phyloP scores from a whole-genome alignment of 805 yeast species.

The Monosporozyma yasuniensis region DNA sequence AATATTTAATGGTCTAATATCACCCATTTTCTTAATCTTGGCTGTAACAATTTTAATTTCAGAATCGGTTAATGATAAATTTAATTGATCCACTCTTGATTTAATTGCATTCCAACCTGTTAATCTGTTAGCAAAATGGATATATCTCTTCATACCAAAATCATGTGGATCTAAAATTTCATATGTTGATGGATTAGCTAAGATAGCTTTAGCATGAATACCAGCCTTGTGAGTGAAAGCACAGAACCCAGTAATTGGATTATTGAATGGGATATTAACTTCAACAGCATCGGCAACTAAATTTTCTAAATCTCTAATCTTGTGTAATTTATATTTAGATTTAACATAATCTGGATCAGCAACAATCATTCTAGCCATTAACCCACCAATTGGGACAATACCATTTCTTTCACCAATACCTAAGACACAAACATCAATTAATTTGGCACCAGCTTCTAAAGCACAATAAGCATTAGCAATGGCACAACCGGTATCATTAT shows the following conservation, averaged over 20 bases:
- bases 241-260: constrained; percentile 98
- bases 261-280: constrained; percentile 95
- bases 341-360: constrained; percentile 95
- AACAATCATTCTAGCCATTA: constrained; percentile 98
- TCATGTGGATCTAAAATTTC: constrained; percentile 92
- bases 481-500: constrained; percentile 98
- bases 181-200: constrained; percentile 98
- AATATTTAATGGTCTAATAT: constrained; percentile 84
- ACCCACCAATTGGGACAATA: constrained; percentile 93
- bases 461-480: constrained; percentile 98
- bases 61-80: constrained; percentile 78
- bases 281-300: constrained; percentile 96
- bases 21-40: constrained; percentile 90
- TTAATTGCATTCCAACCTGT: constrained; percentile 99
- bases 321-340: constrained; percentile 89
- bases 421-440: constrained; percentile 88
- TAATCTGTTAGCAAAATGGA: constrained; percentile 94
- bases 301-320: constrained; percentile 90
- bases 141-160: constrained; percentile 91
- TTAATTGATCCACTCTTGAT: constrained; percentile 94
- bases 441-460: constrained; percentile 91
- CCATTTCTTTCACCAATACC: constrained; percentile 99
- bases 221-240: constrained; percentile 99
- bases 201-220: constrained; percentile 96
- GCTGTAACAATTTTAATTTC: constrained; percentile 92